Percentiles rank a stretch among this genome's conserved stretches.
These are phyloP conservation scores for Echinosophora koreensis DNA, from an alignment of 306 rosid genomes.

Conservation along the genomic window DNA sequence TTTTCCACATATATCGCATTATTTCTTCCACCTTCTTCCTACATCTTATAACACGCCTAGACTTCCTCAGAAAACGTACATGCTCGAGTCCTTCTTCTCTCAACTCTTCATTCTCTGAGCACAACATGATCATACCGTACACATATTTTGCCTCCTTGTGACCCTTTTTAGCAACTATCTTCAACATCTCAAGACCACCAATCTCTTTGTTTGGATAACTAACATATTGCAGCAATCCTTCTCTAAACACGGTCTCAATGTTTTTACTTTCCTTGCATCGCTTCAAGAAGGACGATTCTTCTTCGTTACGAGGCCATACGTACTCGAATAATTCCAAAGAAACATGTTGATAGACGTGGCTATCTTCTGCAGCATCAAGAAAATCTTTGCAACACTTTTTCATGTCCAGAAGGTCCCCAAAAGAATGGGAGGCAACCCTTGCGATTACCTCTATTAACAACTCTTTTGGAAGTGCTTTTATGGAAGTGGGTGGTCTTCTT, in stretches of 20 bases:
- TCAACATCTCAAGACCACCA: not conserved
- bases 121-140: slow-evolving; percentile 41
- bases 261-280: slow-evolving; percentile 35
- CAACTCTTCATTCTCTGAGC: not conserved
- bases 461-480: slow-evolving; percentile 40
- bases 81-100: slow-evolving; percentile 30
- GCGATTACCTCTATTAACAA: slow-evolving; percentile 33
- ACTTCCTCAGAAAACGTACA: slow-evolving; percentile 5
- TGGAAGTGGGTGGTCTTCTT: not conserved
- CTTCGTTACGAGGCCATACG: not conserved
- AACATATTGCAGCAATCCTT: slow-evolving; percentile 38
- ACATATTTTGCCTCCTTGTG: slow-evolving; percentile 46
- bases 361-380: slow-evolving; percentile 9
- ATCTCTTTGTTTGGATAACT: not conserved
- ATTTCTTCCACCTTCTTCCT: slow-evolving; percentile 10
- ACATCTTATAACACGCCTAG: slow-evolving; percentile 27
- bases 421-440: slow-evolving; percentile 40
- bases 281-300: slow-evolving; percentile 2
- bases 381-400: slow-evolving; percentile 39
- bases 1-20: not conserved
- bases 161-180: slow-evolving; percentile 25
- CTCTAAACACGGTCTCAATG: slow-evolving; percentile 32
- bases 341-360: not conserved
- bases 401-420: slow-evolving; percentile 20
- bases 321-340: slow-evolving; percentile 2